Base-by-base conservation (phyloP, 2,329 filamentous ascomycete species). In the Fusarium coicis region DNA sequence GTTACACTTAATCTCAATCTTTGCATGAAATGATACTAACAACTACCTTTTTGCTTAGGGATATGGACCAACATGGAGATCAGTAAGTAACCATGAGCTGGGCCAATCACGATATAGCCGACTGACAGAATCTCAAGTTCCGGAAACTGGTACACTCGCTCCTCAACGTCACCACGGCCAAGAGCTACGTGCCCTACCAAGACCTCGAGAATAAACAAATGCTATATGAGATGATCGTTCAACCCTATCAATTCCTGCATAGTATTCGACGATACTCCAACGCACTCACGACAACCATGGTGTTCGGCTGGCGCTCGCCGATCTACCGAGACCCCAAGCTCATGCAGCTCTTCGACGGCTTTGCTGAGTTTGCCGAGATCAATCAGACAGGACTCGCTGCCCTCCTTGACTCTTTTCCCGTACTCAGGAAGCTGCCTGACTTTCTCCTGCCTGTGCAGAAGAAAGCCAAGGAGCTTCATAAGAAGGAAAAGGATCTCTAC, bases 191-290 rank as follows among this genome's bases (percentile, higher is more conserved):
- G 0, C 55, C 60, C 1, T 63, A 62, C 10, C 42, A 63, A 42
- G 55, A 62, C 8, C 42, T 63, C 23, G 60, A 63, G 14, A 63
- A 63, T 23, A 49, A 62, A 6, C 55, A 63, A 18, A 63, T 63
- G 60, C 12, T 63, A 10, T 62, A 61, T 15, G 60, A 63, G 26
- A 30, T 63, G 11, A 21, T 62, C 2, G 16, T n/a, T 10, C 28
- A 61, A 14, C 60, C 55, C 0, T 28, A 63, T 0, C 43, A 42
- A 18, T 63, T 63, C 19, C 60, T 63, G 1, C 36, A 61, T 4
- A 62, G 55, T 10, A 63, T 63, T 4, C 43, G 60, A 0, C 28
- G 60, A 23, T 63, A 63, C 14, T 63, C 60, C 5, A 63, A 63
- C 15, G 60, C 60, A 2, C 60, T 63, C 5, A 63, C 55, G 12